Base-by-base conservation (phyloP, 2,329 filamentous ascomycete species). In the Didymella glomerata region DNA sequence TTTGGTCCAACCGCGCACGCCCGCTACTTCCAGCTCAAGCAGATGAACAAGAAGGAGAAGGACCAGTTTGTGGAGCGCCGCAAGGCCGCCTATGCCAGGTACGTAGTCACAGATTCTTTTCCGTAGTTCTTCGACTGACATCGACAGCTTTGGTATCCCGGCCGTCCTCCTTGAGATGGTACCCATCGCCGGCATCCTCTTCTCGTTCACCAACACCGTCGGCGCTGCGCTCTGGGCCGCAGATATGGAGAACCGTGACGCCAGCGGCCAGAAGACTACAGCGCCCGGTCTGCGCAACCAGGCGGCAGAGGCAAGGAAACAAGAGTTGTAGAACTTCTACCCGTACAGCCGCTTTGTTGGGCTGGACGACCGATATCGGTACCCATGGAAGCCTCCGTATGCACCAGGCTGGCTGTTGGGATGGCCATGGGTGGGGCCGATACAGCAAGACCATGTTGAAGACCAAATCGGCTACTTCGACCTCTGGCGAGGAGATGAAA, bases 171-270 rank as follows among this genome's bases (percentile, higher is more conserved):
- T 97, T 4, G 93, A 97, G 75, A 89, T 97, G 82, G 79, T 97
- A 2, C 94, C 94, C 0, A 80, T 97, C 61, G 87, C 84, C 7
- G 93, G 91, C 6, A 90, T 97, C 52, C 84, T 94, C 61, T 96
- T 97, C 72, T 85, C 90, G 0, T 97, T 96, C 76, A 97, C 93
- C 16, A 97, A 97, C 76, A 90, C 91, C 1, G 92, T 96, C 58
- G 94, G 93, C 8, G 94, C 93, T 53, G 94, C 94, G 8, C 80
- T 98, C n/a, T 97, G 93, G 93, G 93, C 94, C 40, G 91, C 92
- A 18, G 93, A 96, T 76, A 86, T 96, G 58, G 92, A 96, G 76
- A 57, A 73, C 54, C 57, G 55, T 20, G 63, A 52, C 24, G 48
- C 60, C 8, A 63, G 57, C 30, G 60, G 66, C 4, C 62, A 65